Base-by-base conservation (phyloP, 2,329 filamentous ascomycete genomes). In the Aspergillus aculeatinus region DNA sequence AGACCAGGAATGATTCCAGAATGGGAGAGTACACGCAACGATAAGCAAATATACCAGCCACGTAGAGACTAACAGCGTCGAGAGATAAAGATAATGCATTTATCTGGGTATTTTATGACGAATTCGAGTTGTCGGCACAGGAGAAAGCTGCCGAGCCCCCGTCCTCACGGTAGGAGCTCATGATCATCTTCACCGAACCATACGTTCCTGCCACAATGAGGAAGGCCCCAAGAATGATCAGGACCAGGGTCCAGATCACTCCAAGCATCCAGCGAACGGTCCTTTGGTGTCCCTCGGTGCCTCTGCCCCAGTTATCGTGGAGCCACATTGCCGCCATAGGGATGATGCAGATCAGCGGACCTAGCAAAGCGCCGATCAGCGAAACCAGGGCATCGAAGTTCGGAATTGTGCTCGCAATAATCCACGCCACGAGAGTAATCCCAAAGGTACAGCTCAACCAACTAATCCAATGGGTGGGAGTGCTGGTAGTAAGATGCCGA, bases 171-270 rank as follows among this genome's bases (percentile, higher is more conserved):
- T 80, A 78, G 1, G 69, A 68, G 6, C 76, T 69, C 5, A 77
- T 72, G 35, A 80, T 79, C 3, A 66, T 70, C 7, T 78, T 68
- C 5, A 82, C 66, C 0, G 78, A 78, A 0, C 78, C 79, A 52
- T 81, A 82, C 0, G 79, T 81, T 1, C 79, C 80, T 4, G 71
- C 76, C 50, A 81, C 65, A 71, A 76, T 81, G 9, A 81, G 61
- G 59, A 81, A 82, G 0, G 64, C 70, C 2, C 79, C 78, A 2
- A 67, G 59, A 1, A 75, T 60, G 23, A 80, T 67, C 5, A 80
- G 68, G 50, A 77, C 77, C 6, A 39, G 57, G 23, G 63, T 66
- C 67, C 67, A 71, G 44, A 48, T 44, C 11, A 66, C 66, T 63
- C 66, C 60, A 9, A 63, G 12, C 4, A 51, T 62, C 68, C 67